Percentiles rank a stretch among this genome's conserved stretches.
These are phyloP conservation scores for Lagenidium giganteum DNA, from an alignment of 352 stramenopile species.

Conservation along the genomic window DNA sequence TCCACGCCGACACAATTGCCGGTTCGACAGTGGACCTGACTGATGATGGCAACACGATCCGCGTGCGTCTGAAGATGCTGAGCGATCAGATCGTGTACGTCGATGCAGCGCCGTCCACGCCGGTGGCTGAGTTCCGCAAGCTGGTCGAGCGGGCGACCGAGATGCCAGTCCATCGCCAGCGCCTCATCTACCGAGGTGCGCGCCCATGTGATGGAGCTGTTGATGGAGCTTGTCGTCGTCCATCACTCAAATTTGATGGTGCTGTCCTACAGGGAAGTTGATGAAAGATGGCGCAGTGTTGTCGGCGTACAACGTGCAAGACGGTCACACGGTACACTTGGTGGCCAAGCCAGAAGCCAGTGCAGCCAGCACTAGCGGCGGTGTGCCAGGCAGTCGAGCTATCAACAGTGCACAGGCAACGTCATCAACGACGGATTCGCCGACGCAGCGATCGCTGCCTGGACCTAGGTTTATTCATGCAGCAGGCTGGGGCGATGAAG, in stretches of 20 bases:
- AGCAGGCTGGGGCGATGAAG: not conserved
- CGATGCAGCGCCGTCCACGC: conserved; percentile 28
- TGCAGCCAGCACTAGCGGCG: not conserved
- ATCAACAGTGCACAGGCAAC: not conserved
- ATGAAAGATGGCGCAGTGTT: conserved; percentile 76
- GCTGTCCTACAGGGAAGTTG: conserved; percentile 60
- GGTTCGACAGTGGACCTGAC: too few relatives aligned
- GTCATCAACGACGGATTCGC: conserved; percentile 3
- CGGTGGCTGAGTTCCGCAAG: conserved; percentile 58
- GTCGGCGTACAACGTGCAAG: conserved; percentile 83
- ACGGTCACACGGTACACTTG: conserved; percentile 90
- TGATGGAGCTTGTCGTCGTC: conserved; percentile 21
- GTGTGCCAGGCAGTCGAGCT: not conserved
- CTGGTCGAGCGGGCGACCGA: conserved; percentile 48
- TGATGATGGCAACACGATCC: conserved; percentile 8
- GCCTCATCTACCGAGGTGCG: conserved; percentile 88
- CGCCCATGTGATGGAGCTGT: conserved; percentile 6
- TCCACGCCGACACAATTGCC: too few relatives aligned
- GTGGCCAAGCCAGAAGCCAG: conserved; percentile 50
- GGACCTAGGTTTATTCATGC: not conserved
- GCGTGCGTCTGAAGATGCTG: conserved; percentile 69
- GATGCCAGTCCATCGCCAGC: conserved; percentile 60
- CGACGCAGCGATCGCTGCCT: too few relatives aligned
- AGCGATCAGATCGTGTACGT: conserved; percentile 78
- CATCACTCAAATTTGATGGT: not conserved